Conservation (phyloP, 129 eudicot genomes). For the Flaveria robusta region DNA sequence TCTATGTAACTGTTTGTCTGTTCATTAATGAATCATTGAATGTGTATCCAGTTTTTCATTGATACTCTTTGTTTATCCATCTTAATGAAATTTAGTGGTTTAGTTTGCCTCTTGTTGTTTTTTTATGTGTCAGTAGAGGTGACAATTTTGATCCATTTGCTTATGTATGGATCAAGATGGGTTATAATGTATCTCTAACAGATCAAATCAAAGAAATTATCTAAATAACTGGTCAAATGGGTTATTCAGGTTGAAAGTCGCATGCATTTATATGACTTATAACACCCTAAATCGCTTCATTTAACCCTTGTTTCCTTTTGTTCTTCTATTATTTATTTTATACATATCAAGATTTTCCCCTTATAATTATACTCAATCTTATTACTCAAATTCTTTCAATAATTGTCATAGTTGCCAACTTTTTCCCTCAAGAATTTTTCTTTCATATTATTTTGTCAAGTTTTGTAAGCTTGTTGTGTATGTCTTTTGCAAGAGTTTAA, state of each 20-base stretch:
- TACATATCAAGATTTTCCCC: too few relatives aligned
- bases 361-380: not conserved
- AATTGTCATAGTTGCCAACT: not conserved
- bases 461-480: not conserved
- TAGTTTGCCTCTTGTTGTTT: not conserved
- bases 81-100: not conserved
- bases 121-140: not conserved
- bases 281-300: not conserved
- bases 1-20: not conserved
- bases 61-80: not conserved
- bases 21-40: not conserved
- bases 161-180: not conserved
- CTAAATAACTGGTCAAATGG: not conserved
- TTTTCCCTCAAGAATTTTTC: not conserved
- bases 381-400: not conserved
- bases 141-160: not conserved
- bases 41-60: not conserved
- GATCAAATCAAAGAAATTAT: not conserved
- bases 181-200: conserved; percentile 2
- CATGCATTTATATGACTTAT: not conserved
- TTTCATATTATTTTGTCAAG: not conserved
- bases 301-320: not conserved
- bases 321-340: too few relatives aligned
- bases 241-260: not conserved
- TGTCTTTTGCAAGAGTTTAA: conserved; percentile 16